A percentile compares a stretch with the other conserved stretches of the same genome.
Conservation (phyloP, 1,284 basidiomycete species). For the Cutaneotrichosporon sp. region DNA sequence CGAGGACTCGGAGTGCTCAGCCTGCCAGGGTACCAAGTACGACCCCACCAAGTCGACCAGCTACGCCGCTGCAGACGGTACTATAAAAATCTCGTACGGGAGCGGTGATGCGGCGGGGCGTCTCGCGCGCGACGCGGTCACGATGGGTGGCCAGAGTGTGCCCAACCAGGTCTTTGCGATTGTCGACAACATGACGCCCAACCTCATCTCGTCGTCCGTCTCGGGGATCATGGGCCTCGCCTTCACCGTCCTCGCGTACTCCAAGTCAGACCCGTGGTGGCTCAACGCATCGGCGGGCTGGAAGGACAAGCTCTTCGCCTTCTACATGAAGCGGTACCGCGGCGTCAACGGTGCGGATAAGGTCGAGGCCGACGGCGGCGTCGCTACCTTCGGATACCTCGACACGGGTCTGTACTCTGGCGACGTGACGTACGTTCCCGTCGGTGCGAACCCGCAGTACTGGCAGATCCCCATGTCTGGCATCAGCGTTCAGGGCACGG, state of each 20-base stretch:
- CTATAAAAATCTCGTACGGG: constrained; percentile 49
- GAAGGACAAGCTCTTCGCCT: constrained; percentile 71
- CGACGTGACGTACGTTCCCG: constrained; percentile 71
- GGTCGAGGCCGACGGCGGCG: constrained; percentile 67
- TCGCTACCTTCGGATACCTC: constrained; percentile 62
- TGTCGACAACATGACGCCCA: constrained; percentile 44
- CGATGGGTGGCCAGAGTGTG: constrained; percentile 77
- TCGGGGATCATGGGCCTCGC: constrained; percentile 58
- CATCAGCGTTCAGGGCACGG: constrained; percentile 53
- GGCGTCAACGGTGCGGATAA: constrained; percentile 58
- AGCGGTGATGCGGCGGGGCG: constrained; percentile 70
- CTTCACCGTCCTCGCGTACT: constrained; percentile 54
- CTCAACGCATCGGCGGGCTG: constrained; percentile 60
- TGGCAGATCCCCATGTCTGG: constrained; percentile 50
- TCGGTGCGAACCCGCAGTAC: constrained; percentile 49
- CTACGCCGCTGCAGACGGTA: constrained; percentile 28
- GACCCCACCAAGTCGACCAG: constrained; percentile 22
- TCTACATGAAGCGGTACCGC: constrained; percentile 73
- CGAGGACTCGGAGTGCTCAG: constrained; percentile 32
- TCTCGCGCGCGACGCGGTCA: constrained; percentile 69
- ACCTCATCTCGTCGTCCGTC: constrained; percentile 50
- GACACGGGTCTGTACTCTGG: constrained; percentile 74
- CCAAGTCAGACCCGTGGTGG: constrained; percentile 57
- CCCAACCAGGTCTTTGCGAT: constrained; percentile 65
- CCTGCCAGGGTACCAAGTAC: constrained; percentile 26